Evolutionary conservation across 2,329 filamentous ascomycete species (phyloP), one percentile per base, ranked within the genome.

Genomic region (Trichoderma lentiforme): DNA sequence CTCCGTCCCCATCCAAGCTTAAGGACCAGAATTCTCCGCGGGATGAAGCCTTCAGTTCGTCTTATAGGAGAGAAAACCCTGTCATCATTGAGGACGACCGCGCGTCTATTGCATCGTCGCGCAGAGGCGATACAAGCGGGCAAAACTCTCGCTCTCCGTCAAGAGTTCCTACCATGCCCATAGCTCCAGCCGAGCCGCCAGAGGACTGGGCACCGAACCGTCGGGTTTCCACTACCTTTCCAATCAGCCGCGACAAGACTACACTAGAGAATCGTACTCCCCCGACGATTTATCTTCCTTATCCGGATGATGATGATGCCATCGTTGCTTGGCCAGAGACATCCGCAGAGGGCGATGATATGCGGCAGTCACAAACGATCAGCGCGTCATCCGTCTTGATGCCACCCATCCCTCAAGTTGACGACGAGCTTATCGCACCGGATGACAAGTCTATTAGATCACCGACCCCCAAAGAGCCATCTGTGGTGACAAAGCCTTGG

Each of bases 401-500:
- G 73, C 78, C 79, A 21, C 73, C 75, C 11, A 73, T 73, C 32
- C 69, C 72, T 21, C 72, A 39, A 26, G n/a, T 71, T 28, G 62
- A 68, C 12, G 69, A 71, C 47, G 72, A 60, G 12, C 43, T 63
- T 14, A 28, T 58, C 26, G 57, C 56, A 18, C 65, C 63, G 4
- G 64, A 66, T 57, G 63, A 71, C 4, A 71, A 32, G 7, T 30
- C 24, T 18, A 30, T 61, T 7, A 61, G 34, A 36, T 63, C 58
- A 7, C 26, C 60, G 28, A 66, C 72, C 7, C 60, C 71, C 21
- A 30, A 36, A 24, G 28, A 65, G 15, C 26, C 74, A 18, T 73
- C 74, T 14, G 70, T 73, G 6, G 73, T 76, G 21, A 78, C 77
- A 21, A 79, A 80, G 28, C 76, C 80, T 28, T 88, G 86, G 84